Evolutionary conservation across 495 filamentous ascomycete genomes (phyloP).

Genomic region (Trichoderma gamsii): DNA sequence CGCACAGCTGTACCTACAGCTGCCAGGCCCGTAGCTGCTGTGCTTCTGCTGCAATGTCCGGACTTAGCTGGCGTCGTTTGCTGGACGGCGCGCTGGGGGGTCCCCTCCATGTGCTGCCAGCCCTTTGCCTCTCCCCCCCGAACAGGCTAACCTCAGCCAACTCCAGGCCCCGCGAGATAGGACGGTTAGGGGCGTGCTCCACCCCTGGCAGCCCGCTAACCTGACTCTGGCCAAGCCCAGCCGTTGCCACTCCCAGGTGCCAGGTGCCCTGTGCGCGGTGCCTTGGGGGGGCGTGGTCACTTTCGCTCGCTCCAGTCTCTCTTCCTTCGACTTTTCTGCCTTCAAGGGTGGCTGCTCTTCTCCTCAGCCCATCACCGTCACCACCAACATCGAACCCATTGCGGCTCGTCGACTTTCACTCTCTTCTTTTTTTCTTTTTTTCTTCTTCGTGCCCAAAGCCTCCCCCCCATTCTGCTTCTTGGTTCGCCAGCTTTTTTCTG

Average conservation of each 20-base stretch:
- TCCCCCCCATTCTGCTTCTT: constrained; percentile 23
- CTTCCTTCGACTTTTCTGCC: constrained; percentile 14
- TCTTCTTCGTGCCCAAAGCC: constrained; percentile 26
- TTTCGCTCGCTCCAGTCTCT: constrained; percentile 12
- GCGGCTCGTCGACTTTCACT: constrained; percentile 26
- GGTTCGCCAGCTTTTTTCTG: constrained; percentile 18
- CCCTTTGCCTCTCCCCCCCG: not conserved
- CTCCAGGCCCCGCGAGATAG: constrained; percentile 14
- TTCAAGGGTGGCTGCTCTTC: constrained; percentile 8
- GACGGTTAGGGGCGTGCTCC: constrained; percentile 13
- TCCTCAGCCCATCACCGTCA: constrained; percentile 22
- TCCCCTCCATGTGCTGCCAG: not conserved
- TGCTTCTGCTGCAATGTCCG: too few relatives aligned
- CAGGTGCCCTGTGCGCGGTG: not conserved
- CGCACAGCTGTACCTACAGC: too few relatives aligned
- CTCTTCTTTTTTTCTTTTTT: constrained; percentile 33
- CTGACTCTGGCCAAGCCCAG: constrained; percentile 8
- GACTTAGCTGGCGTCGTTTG: too few relatives aligned
- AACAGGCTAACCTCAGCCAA: not conserved
- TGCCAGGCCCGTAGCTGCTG: too few relatives aligned
- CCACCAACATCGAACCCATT: constrained; percentile 21
- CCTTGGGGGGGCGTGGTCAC: not conserved
- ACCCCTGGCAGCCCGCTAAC: constrained; percentile 11
- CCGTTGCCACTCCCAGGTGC: constrained; percentile 13
- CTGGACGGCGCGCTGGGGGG: not conserved